Conservation (phyloP, 306 rosid species). For the Comarum palustre region DNA sequence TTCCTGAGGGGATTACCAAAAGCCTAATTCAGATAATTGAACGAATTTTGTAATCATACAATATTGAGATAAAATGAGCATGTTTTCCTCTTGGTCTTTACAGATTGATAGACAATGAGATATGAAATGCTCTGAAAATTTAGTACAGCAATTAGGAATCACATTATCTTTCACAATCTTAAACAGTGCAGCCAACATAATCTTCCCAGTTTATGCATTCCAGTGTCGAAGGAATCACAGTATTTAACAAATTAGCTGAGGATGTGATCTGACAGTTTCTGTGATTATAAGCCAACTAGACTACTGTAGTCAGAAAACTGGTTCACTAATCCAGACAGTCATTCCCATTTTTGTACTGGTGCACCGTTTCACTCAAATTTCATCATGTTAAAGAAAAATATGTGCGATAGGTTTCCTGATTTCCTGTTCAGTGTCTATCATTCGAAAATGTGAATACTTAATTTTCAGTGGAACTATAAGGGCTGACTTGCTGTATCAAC, state of each 20-base stretch:
- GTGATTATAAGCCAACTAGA: background rate
- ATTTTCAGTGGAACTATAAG: background rate
- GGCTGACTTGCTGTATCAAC: background rate
- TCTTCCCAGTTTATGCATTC: background rate
- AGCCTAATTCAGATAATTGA: background rate
- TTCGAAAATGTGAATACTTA: background rate
- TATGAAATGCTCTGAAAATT: background rate
- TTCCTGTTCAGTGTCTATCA: background rate
- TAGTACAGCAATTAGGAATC: background rate
- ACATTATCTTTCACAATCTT: background rate
- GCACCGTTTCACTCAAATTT: background rate
- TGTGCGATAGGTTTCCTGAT: background rate
- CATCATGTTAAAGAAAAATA: background rate
- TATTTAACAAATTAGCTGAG: background rate
- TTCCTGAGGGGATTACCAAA: constrained; percentile 47
- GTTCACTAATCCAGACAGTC: background rate
- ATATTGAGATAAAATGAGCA: background rate
- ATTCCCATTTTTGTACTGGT: background rate
- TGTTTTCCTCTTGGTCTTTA: background rate
- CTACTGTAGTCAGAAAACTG: background rate
- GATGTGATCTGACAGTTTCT: background rate
- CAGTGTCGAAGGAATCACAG: background rate
- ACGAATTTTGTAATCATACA: background rate
- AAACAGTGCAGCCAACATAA: background rate
- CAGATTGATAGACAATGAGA: background rate